These are phyloP conservation scores for Umbilicus rupestris DNA, from an alignment of 164 flowering plant species.

Conservation along the genomic window DNA sequence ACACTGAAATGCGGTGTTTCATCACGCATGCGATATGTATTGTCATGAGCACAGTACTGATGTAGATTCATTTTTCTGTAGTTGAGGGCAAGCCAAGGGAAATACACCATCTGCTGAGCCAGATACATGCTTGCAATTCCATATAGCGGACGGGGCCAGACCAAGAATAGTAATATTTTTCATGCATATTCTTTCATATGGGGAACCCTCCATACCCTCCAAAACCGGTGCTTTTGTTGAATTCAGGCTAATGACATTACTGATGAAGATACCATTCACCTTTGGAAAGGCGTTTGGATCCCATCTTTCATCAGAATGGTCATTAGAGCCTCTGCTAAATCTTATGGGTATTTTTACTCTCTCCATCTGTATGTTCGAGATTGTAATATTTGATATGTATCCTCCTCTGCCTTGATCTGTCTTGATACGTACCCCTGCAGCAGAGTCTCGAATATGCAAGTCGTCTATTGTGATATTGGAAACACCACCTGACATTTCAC, in stretches of 20 bases:
- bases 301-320: slow-evolving; percentile 89
- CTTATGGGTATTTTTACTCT: slow-evolving; percentile 80
- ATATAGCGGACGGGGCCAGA: slow-evolving; percentile 31
- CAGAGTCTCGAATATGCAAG: slow-evolving; percentile 59
- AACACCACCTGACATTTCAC: slow-evolving; percentile 99
- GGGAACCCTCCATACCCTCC: slow-evolving; percentile 53
- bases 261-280: slow-evolving; percentile 58
- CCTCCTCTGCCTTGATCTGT: slow-evolving; percentile 94
- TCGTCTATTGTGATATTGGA: slow-evolving; percentile 58
- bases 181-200: slow-evolving; percentile 63
- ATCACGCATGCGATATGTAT: not conserved
- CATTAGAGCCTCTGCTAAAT: slow-evolving; percentile 89
- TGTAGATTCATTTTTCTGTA: slow-evolving; percentile 34
- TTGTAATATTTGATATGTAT: slow-evolving; percentile 58
- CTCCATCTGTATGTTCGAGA: slow-evolving; percentile 59
- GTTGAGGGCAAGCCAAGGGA: slow-evolving; percentile 64
- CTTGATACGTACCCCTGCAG: slow-evolving; percentile 89
- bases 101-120: slow-evolving; percentile 47
- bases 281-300: slow-evolving; percentile 72
- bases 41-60: slow-evolving; percentile 8
- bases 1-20: not conserved
- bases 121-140: slow-evolving; percentile 71
- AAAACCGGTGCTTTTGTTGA: slow-evolving; percentile 59
- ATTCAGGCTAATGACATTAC: slow-evolving; percentile 47
- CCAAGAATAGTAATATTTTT: slow-evolving; percentile 57